A percentile compares a stretch with the other conserved stretches of the same genome.
Conservation (phyloP, 1,284 basidiomycete species). For the Puccinia novopanici region DNA sequence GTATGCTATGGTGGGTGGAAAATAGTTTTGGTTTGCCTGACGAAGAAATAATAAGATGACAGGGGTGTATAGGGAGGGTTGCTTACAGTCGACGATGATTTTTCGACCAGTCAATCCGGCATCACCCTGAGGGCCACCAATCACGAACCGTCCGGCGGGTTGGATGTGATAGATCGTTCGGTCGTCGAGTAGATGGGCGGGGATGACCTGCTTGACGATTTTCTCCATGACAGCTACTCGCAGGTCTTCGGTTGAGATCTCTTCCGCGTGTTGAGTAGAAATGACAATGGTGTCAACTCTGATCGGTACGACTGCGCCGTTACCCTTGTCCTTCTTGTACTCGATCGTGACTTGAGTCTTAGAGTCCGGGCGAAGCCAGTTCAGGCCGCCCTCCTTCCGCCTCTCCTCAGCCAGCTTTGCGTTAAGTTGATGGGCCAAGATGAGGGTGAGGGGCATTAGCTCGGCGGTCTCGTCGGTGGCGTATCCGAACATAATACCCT, state of each 20-base stretch:
- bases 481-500: constrained; percentile 99
- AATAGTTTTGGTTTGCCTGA: too few relatives aligned
- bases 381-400: constrained; percentile 72
- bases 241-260: constrained; percentile 90
- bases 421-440: constrained; percentile 98
- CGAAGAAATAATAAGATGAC: too few relatives aligned
- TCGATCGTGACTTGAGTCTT: constrained; percentile 99
- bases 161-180: constrained; percentile 97
- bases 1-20: constrained; percentile 76
- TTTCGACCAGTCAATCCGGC: constrained; percentile 98
- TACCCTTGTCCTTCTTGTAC: constrained; percentile 83
- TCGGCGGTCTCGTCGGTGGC: constrained; percentile 98
- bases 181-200: constrained; percentile 84
- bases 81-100: constrained; percentile 72
- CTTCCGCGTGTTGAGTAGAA: constrained; percentile 96
- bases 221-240: constrained; percentile 88
- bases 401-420: constrained; percentile 89
- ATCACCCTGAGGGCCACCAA: constrained; percentile 99
- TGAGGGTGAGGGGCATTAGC: constrained; percentile 94
- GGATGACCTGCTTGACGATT: constrained; percentile 93
- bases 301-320: constrained; percentile 81
- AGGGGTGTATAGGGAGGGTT: neutral
- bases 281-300: constrained; percentile 98
- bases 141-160: constrained; percentile 99
- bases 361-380: constrained; percentile 96